phyloP scores from a whole-genome alignment of 1,284 basidiomycete genomes.

The Sanghuangporus sanghuang region DNA sequence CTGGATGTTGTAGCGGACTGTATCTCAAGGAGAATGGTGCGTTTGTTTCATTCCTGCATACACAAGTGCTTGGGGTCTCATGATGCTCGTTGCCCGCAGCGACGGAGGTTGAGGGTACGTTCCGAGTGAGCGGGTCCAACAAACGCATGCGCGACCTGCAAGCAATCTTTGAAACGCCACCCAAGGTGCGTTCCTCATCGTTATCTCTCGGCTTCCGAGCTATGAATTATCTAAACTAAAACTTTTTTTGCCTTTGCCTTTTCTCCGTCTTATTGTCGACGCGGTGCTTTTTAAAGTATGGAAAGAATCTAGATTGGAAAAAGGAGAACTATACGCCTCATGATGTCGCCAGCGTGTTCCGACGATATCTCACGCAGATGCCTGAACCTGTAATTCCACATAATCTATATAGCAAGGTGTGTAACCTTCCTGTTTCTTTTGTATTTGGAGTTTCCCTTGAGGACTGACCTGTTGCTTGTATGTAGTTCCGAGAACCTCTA shows the following conservation, averaged over 20 bases:
- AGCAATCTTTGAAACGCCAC: slow-evolving; percentile 83
- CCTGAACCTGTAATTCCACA: slow-evolving; percentile 91
- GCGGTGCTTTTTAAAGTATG: slow-evolving; percentile 55
- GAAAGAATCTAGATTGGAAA: slow-evolving; percentile 90
- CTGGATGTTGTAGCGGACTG: slow-evolving; percentile 54
- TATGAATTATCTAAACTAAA: background rate
- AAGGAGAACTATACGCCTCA: slow-evolving; percentile 84
- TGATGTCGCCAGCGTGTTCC: slow-evolving; percentile 94
- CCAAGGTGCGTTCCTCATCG: slow-evolving; percentile 54
- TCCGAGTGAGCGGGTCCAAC: slow-evolving; percentile 89
- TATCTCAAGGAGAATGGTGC: slow-evolving; percentile 88
- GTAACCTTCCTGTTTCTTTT: slow-evolving; percentile 27
- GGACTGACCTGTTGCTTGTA: slow-evolving; percentile 27
- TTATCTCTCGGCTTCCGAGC: background rate
- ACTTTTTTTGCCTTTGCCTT: background rate
- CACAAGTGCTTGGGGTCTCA: background rate
- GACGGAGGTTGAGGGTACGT: slow-evolving; percentile 93
- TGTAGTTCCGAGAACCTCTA: slow-evolving; percentile 78
- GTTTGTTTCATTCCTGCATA: slow-evolving; percentile 19
- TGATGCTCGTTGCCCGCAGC: slow-evolving; percentile 41
- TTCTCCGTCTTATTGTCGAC: background rate
- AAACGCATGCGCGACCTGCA: slow-evolving; percentile 97
- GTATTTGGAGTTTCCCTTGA: background rate
- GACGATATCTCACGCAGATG: slow-evolving; percentile 94
- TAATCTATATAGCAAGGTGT: slow-evolving; percentile 81